phyloP scores from a whole-genome alignment of 2,329 filamentous ascomycete genomes.

The Didymella pomorum region DNA sequence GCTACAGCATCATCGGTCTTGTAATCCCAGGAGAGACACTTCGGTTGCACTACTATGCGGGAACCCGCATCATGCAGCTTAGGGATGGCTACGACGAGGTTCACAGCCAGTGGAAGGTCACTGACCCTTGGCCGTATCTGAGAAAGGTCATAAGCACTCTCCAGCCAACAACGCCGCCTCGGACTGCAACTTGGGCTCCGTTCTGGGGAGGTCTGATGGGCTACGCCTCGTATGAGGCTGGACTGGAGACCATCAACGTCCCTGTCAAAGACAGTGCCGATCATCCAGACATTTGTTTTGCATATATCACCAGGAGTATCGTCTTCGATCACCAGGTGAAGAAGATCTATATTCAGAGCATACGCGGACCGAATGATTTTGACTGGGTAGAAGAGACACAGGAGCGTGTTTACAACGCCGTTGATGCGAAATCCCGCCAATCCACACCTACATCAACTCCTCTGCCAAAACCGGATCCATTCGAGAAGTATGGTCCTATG shows the following conservation, averaged over 20 bases:
- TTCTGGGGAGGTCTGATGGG: constrained; percentile 89
- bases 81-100: constrained; percentile 40
- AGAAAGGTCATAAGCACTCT: constrained; percentile 50
- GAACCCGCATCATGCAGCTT: constrained; percentile 38
- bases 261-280: constrained; percentile 48
- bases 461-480: constrained; percentile 37
- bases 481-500: constrained; percentile 40
- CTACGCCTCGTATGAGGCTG: constrained; percentile 85
- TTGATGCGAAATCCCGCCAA: constrained; percentile 38
- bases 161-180: constrained; percentile 39
- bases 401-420: constrained; percentile 42
- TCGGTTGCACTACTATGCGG: constrained; percentile 47
- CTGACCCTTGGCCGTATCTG: constrained; percentile 52
- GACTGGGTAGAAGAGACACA: constrained; percentile 57
- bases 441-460: constrained; percentile 42
- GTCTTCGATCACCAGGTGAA: constrained; percentile 75
- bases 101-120: constrained; percentile 36
- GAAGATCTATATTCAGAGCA: constrained; percentile 71
- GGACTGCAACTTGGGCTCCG: constrained; percentile 53
- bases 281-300: constrained; percentile 74
- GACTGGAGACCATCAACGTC: constrained; percentile 68
- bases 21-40: constrained; percentile 62
- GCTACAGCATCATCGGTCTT: constrained; percentile 78
- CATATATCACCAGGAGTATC: constrained; percentile 79
- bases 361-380: constrained; percentile 56